Conservation (phyloP, 768 basidiomycete genomes). For the Exidia glandulosa region DNA sequence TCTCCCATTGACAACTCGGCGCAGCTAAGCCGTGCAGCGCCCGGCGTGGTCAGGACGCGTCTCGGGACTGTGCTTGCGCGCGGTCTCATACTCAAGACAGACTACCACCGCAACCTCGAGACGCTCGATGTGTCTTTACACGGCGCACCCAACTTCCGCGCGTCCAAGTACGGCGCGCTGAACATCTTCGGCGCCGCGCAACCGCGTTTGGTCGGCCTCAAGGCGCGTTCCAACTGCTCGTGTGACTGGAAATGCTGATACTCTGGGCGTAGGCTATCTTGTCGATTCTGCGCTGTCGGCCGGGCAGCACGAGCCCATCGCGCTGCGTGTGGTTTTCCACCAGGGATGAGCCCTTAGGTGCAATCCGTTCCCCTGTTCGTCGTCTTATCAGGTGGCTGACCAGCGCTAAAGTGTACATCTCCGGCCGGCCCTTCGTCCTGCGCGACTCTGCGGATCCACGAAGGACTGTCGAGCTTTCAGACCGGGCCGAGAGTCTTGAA, state of each 20-base stretch:
- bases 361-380: constrained; percentile 15
- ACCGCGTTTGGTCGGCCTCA: constrained; percentile 82
- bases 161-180: constrained; percentile 62
- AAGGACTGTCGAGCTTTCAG: constrained; percentile 67
- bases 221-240: no score
- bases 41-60: constrained; percentile 72
- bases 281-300: constrained; percentile 68
- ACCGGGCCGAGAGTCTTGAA: constrained; percentile 91
- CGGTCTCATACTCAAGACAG: constrained; percentile 92
- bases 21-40: constrained; percentile 26
- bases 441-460: constrained; percentile 79
- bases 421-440: constrained; percentile 85
- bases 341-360: constrained; percentile 89
- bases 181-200: constrained; percentile 96
- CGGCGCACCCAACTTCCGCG: constrained; percentile 92
- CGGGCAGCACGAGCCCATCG: constrained; percentile 48
- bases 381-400: constrained; percentile 2
- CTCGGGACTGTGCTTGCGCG: constrained; percentile 74
- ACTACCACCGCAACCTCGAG: constrained; percentile 79
- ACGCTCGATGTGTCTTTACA: constrained; percentile 75
- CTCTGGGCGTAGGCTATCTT: no score
- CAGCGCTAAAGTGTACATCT: constrained; percentile 58
- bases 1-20: not conserved
- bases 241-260: no score
- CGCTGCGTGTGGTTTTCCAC: constrained; percentile 95